These are phyloP conservation scores for Fusarium nurragi DNA, from an alignment of 2,329 filamentous ascomycete genomes.

Conservation along the genomic window DNA sequence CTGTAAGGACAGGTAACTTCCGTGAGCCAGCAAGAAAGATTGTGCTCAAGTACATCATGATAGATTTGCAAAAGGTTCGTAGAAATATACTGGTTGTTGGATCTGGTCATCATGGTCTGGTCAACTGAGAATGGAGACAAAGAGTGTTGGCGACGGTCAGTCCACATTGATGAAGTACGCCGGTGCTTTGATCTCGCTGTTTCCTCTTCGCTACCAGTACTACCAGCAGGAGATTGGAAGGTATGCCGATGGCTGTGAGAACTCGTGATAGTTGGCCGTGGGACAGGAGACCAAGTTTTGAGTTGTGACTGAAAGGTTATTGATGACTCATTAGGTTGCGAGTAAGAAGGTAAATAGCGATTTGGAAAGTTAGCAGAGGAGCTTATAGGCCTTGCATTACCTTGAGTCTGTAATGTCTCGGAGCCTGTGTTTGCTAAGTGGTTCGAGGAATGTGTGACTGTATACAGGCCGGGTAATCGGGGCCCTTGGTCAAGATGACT, in stretches of 20 bases:
- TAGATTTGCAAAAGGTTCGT: constrained; percentile 40
- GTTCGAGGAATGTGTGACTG: neutral
- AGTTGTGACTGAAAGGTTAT: constrained; percentile 3
- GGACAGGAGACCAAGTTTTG: constrained; percentile 4
- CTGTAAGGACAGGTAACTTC: constrained; percentile 42
- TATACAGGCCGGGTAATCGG: neutral
- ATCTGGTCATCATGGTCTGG: constrained; percentile 39
- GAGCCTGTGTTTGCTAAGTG: neutral
- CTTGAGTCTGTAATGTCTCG: constrained; percentile 3
- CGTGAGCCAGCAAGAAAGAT: constrained; percentile 41
- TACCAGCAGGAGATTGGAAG: constrained; percentile 3
- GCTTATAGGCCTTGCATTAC: neutral
- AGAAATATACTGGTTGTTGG: constrained; percentile 40
- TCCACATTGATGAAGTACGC: constrained; percentile 25
- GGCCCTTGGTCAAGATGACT: neutral
- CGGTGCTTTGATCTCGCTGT: constrained; percentile 25
- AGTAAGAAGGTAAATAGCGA: constrained; percentile 1
- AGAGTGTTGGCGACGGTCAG: constrained; percentile 8
- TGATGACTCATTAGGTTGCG: constrained; percentile 2
- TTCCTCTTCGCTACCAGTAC: neutral
- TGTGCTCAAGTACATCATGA: constrained; percentile 41
- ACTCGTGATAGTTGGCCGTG: neutral
- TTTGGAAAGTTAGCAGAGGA: neutral
- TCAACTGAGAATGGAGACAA: constrained; percentile 38
- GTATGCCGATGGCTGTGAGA: neutral